Evolutionary conservation across 768 basidiomycete genomes (phyloP), one percentile per base, ranked within the genome.

Genomic region (Pisolithus sp.): DNA sequence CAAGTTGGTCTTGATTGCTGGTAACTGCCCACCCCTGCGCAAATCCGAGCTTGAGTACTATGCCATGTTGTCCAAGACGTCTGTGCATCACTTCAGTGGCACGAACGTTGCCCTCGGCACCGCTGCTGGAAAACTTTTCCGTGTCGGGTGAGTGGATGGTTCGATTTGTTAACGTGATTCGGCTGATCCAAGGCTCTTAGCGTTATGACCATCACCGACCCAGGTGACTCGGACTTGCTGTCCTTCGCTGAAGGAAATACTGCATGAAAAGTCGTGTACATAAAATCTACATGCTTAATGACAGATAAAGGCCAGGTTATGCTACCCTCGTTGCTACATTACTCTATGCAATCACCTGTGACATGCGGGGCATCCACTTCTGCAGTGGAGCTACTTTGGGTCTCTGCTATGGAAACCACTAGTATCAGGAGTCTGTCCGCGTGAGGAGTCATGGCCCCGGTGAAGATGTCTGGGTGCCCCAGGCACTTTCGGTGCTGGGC

Each of bases 1-100:
- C 73, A 98, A 96, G 77, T 91, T 99, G 61, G 87, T 99, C 68
- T 76, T 99, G 71, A 96, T 99, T 68, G 93, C 95, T 65, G 94
- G 93, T 62, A 99, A 99, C 78, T 96, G 93, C 77, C 96, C 96
- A 53, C 96, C 96, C 57, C 83, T 99, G 57, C 92, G 96, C 73
- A 96, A 96, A 73, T 97, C 95, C 55, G 96, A 99, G 80, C 81
- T 99, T 53, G 96, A 99, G 79, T 99, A 98, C 80, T 99, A 98
- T 70, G 96, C 93, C 76, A 96, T 96, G 94, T 81, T 99, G 69
- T 96, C 93, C 61, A 99, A 99, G 80, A 98, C 95, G 52, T 84
- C 89, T 52, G 95, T 98, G 52, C 96, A 98, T 76, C 94, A 98
- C 77, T 99, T 96, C 71, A 79, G 84, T 58, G 96, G 96, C 58